These are phyloP conservation scores for Ensete ventricosum DNA, from an alignment of 176 grass and related monocot genomes.

Conservation along the genomic window DNA sequence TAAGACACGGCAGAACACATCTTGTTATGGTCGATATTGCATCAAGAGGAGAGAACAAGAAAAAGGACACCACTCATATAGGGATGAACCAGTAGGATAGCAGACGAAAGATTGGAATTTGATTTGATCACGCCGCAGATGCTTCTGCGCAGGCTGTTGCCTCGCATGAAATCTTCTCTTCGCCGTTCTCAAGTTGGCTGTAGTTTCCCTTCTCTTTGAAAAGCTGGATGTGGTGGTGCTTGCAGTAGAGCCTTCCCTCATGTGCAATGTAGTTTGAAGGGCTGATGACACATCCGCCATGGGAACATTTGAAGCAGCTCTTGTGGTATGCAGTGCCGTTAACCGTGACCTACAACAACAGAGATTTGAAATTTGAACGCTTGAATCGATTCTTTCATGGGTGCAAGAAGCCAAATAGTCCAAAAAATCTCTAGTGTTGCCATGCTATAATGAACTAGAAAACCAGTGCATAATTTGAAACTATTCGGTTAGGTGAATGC, in stretches of 20 bases:
- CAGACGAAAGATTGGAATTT: not conserved
- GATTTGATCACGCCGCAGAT: not conserved
- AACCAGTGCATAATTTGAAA: too few species aligned
- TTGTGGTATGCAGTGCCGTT: conserved; percentile 80
- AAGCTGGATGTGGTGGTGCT: conserved; percentile 81
- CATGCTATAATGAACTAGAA: too few species aligned
- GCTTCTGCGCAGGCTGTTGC: not conserved
- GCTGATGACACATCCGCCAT: conserved; percentile 96
- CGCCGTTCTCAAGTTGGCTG: conserved; percentile 73
- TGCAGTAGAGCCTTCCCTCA: conserved; percentile 96
- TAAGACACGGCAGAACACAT: too few species aligned
- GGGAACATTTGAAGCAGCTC: conserved; percentile 96
- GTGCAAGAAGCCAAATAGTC: too few species aligned
- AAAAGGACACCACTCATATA: too few species aligned
- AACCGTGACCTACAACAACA: conserved; percentile 59
- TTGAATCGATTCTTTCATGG: too few species aligned
- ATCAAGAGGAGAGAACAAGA: too few species aligned
- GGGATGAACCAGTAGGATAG: too few species aligned
- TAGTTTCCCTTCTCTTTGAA: conserved; percentile 97
- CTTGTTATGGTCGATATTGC: too few species aligned
- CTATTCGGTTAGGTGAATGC: too few species aligned
- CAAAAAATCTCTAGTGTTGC: too few species aligned
- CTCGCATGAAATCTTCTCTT: conserved; percentile 44
- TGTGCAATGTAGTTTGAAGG: conserved; percentile 96
- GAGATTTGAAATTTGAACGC: too few species aligned